A percentile compares a stretch with the other conserved stretches of the same genome.
Conservation (phyloP, 345 rosid species). For the Eucalyptus erythrocorys region DNA sequence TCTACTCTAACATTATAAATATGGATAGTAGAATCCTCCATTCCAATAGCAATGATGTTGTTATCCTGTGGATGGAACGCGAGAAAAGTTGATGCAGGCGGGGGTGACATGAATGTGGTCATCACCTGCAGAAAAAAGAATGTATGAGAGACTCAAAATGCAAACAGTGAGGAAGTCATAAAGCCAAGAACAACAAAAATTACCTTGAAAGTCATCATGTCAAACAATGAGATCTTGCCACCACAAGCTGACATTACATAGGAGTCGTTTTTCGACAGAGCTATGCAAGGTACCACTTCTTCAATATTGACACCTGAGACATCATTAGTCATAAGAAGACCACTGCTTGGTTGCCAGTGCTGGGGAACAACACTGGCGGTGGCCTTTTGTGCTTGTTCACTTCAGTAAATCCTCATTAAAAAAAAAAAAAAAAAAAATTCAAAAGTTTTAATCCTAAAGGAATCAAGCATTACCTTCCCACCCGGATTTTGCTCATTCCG, state of each 20-base stretch:
- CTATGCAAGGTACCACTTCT: conserved; percentile 84
- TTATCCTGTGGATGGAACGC: conserved; percentile 90
- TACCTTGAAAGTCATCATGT: conserved; percentile 94
- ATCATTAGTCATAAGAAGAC: conserved; percentile 83
- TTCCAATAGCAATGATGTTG: conserved; percentile 82
- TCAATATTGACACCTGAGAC: conserved; percentile 66
- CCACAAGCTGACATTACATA: conserved; percentile 94
- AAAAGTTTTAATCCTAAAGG: background rate
- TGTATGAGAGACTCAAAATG: background rate
- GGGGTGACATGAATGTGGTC: conserved; percentile 83
- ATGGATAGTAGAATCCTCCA: conserved; percentile 83
- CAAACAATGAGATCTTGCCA: conserved; percentile 80
- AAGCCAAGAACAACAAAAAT: background rate
- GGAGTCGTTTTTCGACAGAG: conserved; percentile 84
- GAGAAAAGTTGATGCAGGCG: conserved; percentile 76
- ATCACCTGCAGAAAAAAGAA: conserved; percentile 43
- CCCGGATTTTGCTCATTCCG: conserved; percentile 67
- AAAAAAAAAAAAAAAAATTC: background rate
- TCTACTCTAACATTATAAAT: conserved; percentile 77
- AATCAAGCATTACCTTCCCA: conserved; percentile 88
- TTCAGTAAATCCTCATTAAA: background rate
- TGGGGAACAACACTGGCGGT: conserved; percentile 53
- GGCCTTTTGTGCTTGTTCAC: conserved; percentile 36
- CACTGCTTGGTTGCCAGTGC: conserved; percentile 89
- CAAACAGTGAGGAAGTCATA: background rate